phyloP scores from a whole-genome alignment of 2,329 filamentous ascomycete species.

The Apiospora sp. region DNA sequence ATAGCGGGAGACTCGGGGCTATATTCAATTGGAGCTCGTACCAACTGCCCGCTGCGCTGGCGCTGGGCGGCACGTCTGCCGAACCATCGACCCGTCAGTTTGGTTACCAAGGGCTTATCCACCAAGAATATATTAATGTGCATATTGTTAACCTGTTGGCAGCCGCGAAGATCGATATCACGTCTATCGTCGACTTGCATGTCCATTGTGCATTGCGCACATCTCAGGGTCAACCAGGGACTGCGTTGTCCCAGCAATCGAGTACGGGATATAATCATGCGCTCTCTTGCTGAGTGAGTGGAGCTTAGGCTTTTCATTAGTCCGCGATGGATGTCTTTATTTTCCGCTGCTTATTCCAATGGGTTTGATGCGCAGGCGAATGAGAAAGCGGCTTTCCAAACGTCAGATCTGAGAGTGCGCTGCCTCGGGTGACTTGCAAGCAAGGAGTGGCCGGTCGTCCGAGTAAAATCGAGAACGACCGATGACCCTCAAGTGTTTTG shows the following conservation, averaged over 20 bases:
- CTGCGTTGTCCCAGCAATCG: neutral
- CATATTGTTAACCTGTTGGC: neutral
- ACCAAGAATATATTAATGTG: neutral
- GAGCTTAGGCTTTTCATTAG: constrained; percentile 3
- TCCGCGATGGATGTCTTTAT: neutral
- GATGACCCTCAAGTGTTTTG: neutral
- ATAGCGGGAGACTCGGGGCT: neutral
- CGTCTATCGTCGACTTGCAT: neutral
- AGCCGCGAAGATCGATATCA: neutral
- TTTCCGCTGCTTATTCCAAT: neutral
- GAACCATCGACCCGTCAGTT: constrained; percentile 9
- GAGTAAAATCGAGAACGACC: neutral
- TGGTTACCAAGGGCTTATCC: neutral
- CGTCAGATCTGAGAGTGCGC: neutral
- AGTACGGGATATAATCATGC: neutral
- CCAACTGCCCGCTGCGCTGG: neutral
- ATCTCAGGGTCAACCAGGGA: neutral
- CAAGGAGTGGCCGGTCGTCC: neutral
- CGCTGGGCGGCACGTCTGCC: neutral
- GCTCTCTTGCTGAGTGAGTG: neutral
- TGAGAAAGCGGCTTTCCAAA: neutral
- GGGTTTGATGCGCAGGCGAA: neutral
- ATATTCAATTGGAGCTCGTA: constrained; percentile 15
- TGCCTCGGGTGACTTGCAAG: neutral
- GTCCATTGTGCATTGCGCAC: neutral